Percentiles rank a stretch among this genome's conserved stretches.
Conservation (phyloP, 768 basidiomycete genomes). For the Terana coerulea region DNA sequence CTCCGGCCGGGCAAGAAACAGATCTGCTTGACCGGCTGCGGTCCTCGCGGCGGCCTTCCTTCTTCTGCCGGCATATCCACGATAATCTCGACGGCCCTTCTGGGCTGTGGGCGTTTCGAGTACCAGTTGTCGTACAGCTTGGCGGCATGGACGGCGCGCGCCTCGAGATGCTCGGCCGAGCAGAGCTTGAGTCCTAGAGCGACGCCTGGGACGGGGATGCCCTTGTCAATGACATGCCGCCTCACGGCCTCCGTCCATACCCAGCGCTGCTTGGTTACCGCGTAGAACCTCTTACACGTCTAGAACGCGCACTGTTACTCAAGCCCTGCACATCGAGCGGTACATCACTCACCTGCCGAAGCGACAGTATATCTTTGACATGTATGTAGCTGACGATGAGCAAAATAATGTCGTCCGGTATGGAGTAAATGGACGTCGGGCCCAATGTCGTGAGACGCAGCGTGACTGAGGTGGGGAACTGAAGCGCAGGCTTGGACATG, state of each 20-base stretch:
- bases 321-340: too few relatives aligned
- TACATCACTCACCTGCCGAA: constrained; percentile 26
- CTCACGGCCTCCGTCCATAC: constrained; percentile 34
- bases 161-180: constrained; percentile 31
- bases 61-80: constrained; percentile 13
- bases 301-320: too few relatives aligned
- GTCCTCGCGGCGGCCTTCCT: constrained; percentile 11
- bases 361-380: constrained; percentile 29
- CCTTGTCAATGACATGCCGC: constrained; percentile 29
- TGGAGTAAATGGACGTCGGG: constrained; percentile 15
- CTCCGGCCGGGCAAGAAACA: constrained; percentile 27
- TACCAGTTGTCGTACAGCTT: constrained; percentile 33
- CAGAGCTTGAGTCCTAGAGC: constrained; percentile 24
- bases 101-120: constrained; percentile 22
- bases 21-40: constrained; percentile 26
- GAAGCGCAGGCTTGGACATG: too few relatives aligned
- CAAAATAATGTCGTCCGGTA: constrained; percentile 32
- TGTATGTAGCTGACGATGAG: constrained; percentile 29
- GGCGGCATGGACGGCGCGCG: constrained; percentile 31
- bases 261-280: constrained; percentile 33
- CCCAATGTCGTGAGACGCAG: neutral
- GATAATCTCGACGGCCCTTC: constrained; percentile 22
- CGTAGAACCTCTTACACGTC: constrained; percentile 28
- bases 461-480: neutral
- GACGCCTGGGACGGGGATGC: constrained; percentile 30